These are phyloP conservation scores for Metschnikowia vanudenii DNA, from an alignment of 805 yeast species.

Conservation along the genomic window DNA sequence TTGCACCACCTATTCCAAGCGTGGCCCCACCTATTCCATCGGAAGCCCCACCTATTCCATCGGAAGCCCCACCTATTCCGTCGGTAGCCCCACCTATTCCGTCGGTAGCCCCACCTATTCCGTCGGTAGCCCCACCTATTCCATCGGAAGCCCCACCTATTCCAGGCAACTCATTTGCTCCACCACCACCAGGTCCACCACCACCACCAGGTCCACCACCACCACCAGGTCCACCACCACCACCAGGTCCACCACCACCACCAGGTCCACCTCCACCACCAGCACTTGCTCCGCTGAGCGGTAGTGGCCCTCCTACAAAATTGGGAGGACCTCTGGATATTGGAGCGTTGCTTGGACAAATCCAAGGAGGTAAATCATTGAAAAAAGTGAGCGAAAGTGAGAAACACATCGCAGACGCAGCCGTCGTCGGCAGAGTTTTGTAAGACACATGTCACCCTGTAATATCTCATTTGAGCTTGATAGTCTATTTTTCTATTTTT, in stretches of 20 bases:
- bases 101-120: conserved; percentile 10
- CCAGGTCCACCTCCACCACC: conserved; percentile 15
- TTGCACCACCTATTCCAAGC: conserved; percentile 19
- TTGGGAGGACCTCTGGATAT: conserved; percentile 33
- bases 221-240: conserved; percentile 14
- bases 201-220: conserved; percentile 11
- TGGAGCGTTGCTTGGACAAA: conserved; percentile 55
- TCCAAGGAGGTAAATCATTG: conserved; percentile 50
- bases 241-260: conserved; percentile 7
- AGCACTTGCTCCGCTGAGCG: conserved; percentile 15
- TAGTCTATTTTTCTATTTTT: background rate
- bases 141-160: conserved; percentile 18
- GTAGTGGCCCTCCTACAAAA: conserved; percentile 30
- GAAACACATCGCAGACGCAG: conserved; percentile 46
- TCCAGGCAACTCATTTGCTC: conserved; percentile 1
- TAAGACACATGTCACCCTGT: background rate
- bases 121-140: conserved; percentile 13
- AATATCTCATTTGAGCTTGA: too few species aligned
- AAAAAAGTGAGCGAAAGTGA: conserved; percentile 50
- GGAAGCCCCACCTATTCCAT: conserved; percentile 19
- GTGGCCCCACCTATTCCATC: conserved; percentile 18
- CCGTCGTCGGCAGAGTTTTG: conserved; percentile 51
- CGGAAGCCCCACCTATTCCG: conserved; percentile 19
- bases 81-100: conserved; percentile 20
- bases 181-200: conserved; percentile 13